Conservation (phyloP, 495 filamentous ascomycete genomes). For the Aspergillus indologenus region DNA sequence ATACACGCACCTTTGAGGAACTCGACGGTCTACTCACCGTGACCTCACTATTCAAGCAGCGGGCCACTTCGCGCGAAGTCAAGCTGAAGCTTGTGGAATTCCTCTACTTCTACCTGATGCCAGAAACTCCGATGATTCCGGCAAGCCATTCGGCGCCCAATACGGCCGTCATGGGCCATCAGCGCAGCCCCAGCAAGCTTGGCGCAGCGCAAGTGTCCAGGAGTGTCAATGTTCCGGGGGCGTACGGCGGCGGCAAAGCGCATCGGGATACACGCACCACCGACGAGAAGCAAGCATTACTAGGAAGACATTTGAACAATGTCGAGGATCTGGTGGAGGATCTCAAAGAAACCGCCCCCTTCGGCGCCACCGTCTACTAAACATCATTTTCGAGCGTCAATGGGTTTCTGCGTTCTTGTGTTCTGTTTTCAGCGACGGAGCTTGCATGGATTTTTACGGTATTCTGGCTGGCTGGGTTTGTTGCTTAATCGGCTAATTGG, state of each 20-base stretch:
- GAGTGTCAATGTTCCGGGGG: constrained; percentile 38
- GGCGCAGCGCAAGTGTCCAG: constrained; percentile 36
- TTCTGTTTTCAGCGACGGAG: constrained; percentile 24
- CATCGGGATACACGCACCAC: constrained; percentile 62
- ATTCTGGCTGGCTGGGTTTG: constrained; percentile 16
- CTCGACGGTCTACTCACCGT: constrained; percentile 92
- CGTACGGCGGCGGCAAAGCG: constrained; percentile 31
- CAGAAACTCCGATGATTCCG: constrained; percentile 64
- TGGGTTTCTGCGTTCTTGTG: constrained; percentile 8
- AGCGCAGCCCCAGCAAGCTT: constrained; percentile 71
- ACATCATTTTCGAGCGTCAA: constrained; percentile 9
- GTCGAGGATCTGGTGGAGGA: constrained; percentile 92
- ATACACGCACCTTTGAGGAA: constrained; percentile 85
- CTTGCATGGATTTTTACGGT: constrained; percentile 18
- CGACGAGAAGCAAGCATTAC: constrained; percentile 80
- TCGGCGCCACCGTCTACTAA: constrained; percentile 46
- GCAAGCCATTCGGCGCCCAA: constrained; percentile 40
- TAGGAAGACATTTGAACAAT: constrained; percentile 79
- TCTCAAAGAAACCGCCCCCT: constrained; percentile 68
- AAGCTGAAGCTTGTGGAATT: constrained; percentile 94
- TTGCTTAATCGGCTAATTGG: constrained; percentile 2
- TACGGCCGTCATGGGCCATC: constrained; percentile 44
- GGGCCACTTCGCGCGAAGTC: constrained; percentile 77
- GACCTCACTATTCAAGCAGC: constrained; percentile 87
- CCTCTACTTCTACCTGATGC: constrained; percentile 97